Evolutionary conservation across 352 stramenopile species (phyloP).

Genomic region (Phytophthora pistaciae): DNA sequence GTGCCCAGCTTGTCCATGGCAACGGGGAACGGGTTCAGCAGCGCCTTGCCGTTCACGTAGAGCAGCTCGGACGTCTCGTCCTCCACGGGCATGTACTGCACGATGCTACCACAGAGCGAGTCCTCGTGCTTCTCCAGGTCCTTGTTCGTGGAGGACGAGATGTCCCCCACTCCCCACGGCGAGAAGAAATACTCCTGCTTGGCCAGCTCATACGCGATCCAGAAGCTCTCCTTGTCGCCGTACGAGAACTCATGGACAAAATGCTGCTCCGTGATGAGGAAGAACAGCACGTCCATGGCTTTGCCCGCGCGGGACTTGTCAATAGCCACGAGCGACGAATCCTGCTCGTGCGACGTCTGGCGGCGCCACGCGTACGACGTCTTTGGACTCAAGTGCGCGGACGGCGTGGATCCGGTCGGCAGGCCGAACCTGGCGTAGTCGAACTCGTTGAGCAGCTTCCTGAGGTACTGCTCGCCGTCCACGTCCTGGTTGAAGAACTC

Average conservation of each 20-base stretch:
- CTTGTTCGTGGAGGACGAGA: conserved; percentile 38
- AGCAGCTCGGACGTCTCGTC: conserved; percentile 40
- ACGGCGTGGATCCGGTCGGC: conserved; percentile 18
- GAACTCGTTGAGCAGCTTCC: conserved; percentile 48
- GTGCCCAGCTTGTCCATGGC: conserved; percentile 27
- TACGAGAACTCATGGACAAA: conserved; percentile 50
- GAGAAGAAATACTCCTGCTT: conserved; percentile 56
- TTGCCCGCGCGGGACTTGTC: conserved; percentile 49
- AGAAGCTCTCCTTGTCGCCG: conserved; percentile 57
- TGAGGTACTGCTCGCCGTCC: conserved; percentile 46
- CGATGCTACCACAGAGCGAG: conserved; percentile 51
- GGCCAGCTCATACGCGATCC: conserved; percentile 47
- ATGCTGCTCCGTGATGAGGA: conserved; percentile 54
- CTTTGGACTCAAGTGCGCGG: conserved; percentile 31
- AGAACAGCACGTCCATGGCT: conserved; percentile 56
- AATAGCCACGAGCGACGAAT: conserved; percentile 64
- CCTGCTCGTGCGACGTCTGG: conserved; percentile 58
- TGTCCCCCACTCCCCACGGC: conserved; percentile 40
- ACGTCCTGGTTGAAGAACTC: conserved; percentile 64
- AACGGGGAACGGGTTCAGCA: conserved; percentile 53
- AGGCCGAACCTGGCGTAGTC: conserved; percentile 48
- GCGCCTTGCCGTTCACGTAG: conserved; percentile 63
- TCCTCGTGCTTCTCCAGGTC: conserved; percentile 44
- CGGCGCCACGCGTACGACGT: conserved; percentile 46
- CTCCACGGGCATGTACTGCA: conserved; percentile 48